Evolutionary conservation across 108 stramenopile genomes (phyloP), one percentile per base, ranked within the genome.

Genomic region (Nannochloropsis salina): DNA sequence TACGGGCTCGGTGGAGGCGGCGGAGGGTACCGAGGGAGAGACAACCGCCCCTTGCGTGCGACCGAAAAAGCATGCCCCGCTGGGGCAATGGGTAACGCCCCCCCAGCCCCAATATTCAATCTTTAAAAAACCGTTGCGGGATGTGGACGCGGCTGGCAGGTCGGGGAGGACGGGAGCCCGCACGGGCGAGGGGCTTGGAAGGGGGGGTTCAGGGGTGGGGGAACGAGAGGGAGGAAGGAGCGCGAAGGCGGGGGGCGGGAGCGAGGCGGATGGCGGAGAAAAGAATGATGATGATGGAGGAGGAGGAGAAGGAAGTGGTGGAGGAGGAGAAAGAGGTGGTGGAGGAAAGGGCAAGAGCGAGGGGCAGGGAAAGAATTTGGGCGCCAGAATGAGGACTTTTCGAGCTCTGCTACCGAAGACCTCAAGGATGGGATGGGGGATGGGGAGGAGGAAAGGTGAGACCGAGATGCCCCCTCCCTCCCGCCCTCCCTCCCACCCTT

Each of bases 61-160:
- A 74, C 61, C 15, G 61, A 74, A 74, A n/a, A 74, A 74, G 61
- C 61, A 74, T n/a, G 61, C 61, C 3, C 61, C 61, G 20, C 3
- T 74, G 61, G 61, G 61, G 20, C 61, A 74, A n/a, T 74, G 61
- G 61, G 61, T 74, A 15, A 74, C 61, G 61, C 61, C 61, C 3
- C 61, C 61, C n/a, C 61, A 74, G n/a, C 61, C 61, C n/a, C 61
- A 74, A n/a, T 74, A 74, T n/a, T n/a, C 61, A 15, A 74, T 74
- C 3, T 8, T 8, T 15, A 74, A 74, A 51, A 51, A 51, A 2
- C 15, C 61, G 8, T 4, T 74, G 15, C n/a, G 20, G 61, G 61
- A 74, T 74, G 3, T 74, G 2, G 61, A 74, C 61, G n/a, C n/a
- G 61, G 61, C 61, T 74, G 61, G 61, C 6, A 74, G 31, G 31